Evolutionary conservation across 2,329 filamentous ascomycete genomes (phyloP).

Genomic region (Pseudogymnoascus destructans): DNA sequence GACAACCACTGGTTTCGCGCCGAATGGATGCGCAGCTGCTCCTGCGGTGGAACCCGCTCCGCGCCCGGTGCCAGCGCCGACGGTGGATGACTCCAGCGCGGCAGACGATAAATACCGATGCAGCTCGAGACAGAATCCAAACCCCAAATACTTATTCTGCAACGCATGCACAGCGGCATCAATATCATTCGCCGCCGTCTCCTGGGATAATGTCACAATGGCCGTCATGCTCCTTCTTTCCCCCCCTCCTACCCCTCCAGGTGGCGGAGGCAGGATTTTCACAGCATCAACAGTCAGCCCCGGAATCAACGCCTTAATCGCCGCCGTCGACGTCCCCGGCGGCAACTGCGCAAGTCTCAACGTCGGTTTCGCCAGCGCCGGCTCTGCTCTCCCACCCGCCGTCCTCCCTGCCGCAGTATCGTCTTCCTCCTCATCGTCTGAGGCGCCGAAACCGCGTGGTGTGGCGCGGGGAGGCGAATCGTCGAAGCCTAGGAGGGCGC

Average conservation of each 20-base stretch:
- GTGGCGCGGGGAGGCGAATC: conserved; percentile 29
- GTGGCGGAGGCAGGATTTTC: conserved; percentile 48
- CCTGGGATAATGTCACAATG: conserved; percentile 67
- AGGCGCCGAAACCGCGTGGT: conserved; percentile 60
- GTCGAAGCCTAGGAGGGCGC: conserved; percentile 10
- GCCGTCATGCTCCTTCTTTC: conserved; percentile 64
- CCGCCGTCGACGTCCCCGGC: conserved; percentile 44
- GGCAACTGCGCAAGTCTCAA: conserved; percentile 48
- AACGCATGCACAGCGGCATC: conserved; percentile 65
- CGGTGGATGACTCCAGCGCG: conserved; percentile 38
- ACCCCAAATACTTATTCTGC: conserved; percentile 75
- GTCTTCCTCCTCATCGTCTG: conserved; percentile 41
- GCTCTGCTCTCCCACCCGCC: conserved; percentile 35
- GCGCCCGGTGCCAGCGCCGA: not conserved
- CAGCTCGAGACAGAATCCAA: conserved; percentile 67
- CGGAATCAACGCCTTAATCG: conserved; percentile 46
- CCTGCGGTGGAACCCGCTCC: conserved; percentile 26
- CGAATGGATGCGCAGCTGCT: conserved; percentile 54
- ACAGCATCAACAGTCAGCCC: conserved; percentile 59
- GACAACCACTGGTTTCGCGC: conserved; percentile 50
- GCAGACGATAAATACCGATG: conserved; percentile 73
- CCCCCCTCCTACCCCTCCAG: conserved; percentile 30
- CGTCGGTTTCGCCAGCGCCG: conserved; percentile 48
- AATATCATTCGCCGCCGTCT: conserved; percentile 72
- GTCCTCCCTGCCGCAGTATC: conserved; percentile 27